Base-by-base conservation (phyloP, 2,329 filamentous ascomycete genomes). In the Corinectria fuckeliana region DNA sequence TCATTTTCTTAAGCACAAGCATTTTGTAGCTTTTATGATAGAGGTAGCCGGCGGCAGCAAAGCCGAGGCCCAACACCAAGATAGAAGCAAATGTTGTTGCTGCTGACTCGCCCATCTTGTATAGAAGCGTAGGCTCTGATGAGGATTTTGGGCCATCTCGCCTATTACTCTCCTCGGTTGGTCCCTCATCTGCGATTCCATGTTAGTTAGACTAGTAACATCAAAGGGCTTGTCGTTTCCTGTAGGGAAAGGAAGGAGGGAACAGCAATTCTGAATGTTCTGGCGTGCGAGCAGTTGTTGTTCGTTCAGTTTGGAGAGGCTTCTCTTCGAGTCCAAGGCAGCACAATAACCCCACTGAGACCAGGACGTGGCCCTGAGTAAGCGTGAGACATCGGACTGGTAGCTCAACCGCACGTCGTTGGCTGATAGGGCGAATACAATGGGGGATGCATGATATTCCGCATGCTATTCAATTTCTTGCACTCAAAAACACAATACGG, bases 1-100 rank as follows among this genome's bases (percentile, higher is more conserved):
- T 87, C 82, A 99, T 98, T 78, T 99, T 99, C 65, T 88, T 80
- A n/a, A 98, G 80, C 25, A 98, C 92, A 56, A 96, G 78, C 76
- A 89, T 84, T 79, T 99, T 99, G 85, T 99, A 98, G 73, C 85
- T 87, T 69, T 85, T 87, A 75, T 95, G 91, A 73, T 95, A 96
- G 47, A 83, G 82, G 74, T 91, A 94, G 21, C 89, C 92, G 6
- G 91, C 90, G 21, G 84, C 69, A 42, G 80, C 82, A 69, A 88
- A 89, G 26, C 85, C 87, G 16, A 83, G 79, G 67, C 88, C 91
- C 28, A 94, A 78, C 14, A 94, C 86, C 10, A 88, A 67, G 56
- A 94, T 89, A 20, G 89, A 92, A 23, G 91, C 89, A 60, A 92
- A 83, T 0, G 91, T 92, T 0, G 91, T 93, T 8, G 87, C 88